Evolutionary conservation across 164 flowering plant species (phyloP).

Genomic region (Stephania cephalantha): DNA sequence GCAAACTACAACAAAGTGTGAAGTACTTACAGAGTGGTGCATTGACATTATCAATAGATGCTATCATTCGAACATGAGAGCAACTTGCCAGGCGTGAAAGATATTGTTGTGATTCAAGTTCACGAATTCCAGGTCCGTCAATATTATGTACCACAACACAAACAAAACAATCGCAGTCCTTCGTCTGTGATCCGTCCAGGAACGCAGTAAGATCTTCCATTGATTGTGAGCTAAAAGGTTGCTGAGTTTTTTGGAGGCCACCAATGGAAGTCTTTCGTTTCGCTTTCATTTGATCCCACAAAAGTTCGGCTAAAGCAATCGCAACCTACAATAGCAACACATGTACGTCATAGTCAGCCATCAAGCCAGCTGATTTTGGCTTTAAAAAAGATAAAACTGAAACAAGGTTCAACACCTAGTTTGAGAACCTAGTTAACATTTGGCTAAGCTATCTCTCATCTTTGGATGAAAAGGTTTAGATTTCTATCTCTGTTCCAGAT

Average conservation of each 20-base stretch:
- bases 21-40: slow-evolving; percentile 74
- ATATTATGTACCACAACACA: slow-evolving; percentile 78
- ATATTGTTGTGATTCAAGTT: slow-evolving; percentile 71
- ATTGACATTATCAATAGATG: slow-evolving; percentile 91
- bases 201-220: slow-evolving; percentile 75
- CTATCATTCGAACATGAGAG: slow-evolving; percentile 66
- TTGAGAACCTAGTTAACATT: too few species aligned
- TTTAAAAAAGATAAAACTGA: too few species aligned
- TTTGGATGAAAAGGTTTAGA: too few species aligned
- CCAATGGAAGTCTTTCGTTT: slow-evolving; percentile 28
- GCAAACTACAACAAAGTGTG: neutral
- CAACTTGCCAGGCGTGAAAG: slow-evolving; percentile 84
- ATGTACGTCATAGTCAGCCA: neutral
- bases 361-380: neutral
- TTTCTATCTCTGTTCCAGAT: too few species aligned
- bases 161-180: slow-evolving; percentile 47
- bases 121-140: slow-evolving; percentile 92
- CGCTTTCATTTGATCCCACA: slow-evolving; percentile 59
- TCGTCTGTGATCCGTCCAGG: slow-evolving; percentile 46
- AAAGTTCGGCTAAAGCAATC: slow-evolving; percentile 60
- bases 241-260: slow-evolving; percentile 39
- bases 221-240: slow-evolving; percentile 60
- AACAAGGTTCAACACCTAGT: too few species aligned
- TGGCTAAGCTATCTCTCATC: too few species aligned
- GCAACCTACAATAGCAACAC: slow-evolving; percentile 41